phyloP scores from a whole-genome alignment of 129 eudicot genomes.

The Chrysanthemum makinoi region DNA sequence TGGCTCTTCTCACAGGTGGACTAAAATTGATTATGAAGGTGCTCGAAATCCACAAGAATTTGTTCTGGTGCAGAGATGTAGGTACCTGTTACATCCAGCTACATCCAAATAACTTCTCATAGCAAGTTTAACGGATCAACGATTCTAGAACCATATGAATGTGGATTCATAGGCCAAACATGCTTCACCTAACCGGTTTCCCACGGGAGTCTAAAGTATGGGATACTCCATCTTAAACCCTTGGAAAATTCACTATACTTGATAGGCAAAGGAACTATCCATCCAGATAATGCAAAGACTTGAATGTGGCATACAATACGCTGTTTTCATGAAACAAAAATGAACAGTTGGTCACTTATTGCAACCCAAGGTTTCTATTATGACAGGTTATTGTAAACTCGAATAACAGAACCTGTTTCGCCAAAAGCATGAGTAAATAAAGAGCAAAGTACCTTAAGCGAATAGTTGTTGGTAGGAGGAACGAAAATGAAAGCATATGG shows the following conservation, averaged over 20 bases:
- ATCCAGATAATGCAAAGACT: constrained; percentile 74
- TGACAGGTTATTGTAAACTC: too few species aligned
- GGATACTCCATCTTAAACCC: constrained; percentile 91
- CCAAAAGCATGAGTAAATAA: too few species aligned
- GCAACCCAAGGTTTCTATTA: too few species aligned
- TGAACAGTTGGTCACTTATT: too few species aligned
- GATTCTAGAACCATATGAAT: constrained; percentile 34
- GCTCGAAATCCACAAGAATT: too few species aligned
- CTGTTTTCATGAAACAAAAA: constrained; percentile 23
- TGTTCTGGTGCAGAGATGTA: too few species aligned
- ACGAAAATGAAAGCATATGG: too few species aligned
- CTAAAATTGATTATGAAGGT: constrained; percentile 32
- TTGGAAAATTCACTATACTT: constrained; percentile 76
- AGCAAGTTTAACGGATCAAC: neutral
- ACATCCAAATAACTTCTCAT: too few species aligned
- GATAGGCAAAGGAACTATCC: constrained; percentile 82
- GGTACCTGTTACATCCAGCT: too few species aligned
- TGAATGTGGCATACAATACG: constrained; percentile 75
- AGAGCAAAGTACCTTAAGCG: too few species aligned
- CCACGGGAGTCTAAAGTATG: constrained; percentile 92
- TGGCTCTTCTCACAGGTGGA: constrained; percentile 94
- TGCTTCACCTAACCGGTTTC: constrained; percentile 42
- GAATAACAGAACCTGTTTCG: too few species aligned
- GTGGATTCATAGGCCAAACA: constrained; percentile 41
- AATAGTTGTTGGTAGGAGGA: too few species aligned